phyloP scores from a whole-genome alignment of 306 rosid genomes.

The Mimosa pudica region DNA sequence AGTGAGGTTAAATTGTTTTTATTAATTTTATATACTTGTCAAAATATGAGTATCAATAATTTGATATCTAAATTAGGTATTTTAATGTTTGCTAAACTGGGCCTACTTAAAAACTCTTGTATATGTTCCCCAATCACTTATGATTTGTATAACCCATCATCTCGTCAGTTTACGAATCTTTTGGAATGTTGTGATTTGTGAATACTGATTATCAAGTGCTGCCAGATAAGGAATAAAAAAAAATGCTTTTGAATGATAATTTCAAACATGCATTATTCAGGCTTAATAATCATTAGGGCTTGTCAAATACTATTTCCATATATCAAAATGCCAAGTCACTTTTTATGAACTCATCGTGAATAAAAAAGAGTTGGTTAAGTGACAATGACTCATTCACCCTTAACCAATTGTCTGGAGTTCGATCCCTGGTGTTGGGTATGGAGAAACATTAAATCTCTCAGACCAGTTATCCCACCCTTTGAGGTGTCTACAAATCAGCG shows the following conservation, averaged over 20 bases:
- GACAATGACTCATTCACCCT: no score
- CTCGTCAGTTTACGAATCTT: background rate
- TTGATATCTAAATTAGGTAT: background rate
- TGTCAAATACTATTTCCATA: background rate
- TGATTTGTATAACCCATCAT: background rate
- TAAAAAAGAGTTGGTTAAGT: no score
- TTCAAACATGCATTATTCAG: background rate
- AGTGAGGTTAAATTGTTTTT: background rate
- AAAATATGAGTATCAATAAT: background rate
- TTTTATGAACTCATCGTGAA: no score
- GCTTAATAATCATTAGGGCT: background rate
- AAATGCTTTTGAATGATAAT: background rate
- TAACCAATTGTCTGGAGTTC: no score
- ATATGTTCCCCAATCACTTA: background rate
- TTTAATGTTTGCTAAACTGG: background rate
- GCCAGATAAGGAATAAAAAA: background rate
- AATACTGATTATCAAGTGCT: background rate
- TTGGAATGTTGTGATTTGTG: background rate
- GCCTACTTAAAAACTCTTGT: background rate
- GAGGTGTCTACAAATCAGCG: no score
- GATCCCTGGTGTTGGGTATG: no score
- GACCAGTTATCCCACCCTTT: no score
- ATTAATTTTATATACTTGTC: background rate
- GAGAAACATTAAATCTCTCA: no score
- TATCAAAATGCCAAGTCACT: no score